Base-by-base conservation (phyloP, 768 basidiomycete species). In the Austroboletus festivus region DNA sequence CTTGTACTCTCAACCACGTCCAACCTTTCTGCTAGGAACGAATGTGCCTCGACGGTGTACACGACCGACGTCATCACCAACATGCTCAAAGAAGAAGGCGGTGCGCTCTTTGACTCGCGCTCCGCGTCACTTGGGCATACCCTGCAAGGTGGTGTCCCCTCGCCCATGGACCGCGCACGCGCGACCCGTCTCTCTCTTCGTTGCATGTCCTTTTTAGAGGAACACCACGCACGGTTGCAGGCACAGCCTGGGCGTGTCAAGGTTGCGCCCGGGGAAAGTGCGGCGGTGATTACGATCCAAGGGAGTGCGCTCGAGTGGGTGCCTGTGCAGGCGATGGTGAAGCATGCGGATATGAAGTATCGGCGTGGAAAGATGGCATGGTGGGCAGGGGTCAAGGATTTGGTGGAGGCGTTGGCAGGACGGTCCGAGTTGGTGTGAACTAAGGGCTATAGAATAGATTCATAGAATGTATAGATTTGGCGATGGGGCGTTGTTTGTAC, bases 121-220 rank as follows among this genome's bases (percentile, higher is more conserved):
- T 89, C 84, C 18, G 96, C 95, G n/a, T 88, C 92, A 1, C 81
- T 99, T 18, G 96, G 96, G 15, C 96, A 99, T 71, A 98, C 94
- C 5, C 73, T 99, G 3, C 96, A 99, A 62, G 96, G 96, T 8
- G 93, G 93, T 3, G 83, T 92, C 16, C 96, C 96, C 5, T 96
- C 95, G 1, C 96, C 96, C 0, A 78, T 90, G 58, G 96, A 98
- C 71, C 89, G 95, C 43, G 83, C 87, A 0, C 88, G 92, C 22
- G 96, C 92, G 3, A 85, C 88, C 7, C 86, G 96, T 26, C 79
- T 97, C 38, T 83, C 95, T 8, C 74, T 95, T 53, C 86, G 90
- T 58, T 95, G 91, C 72, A 93, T 99, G 90, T 73, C 83, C 28
- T 98, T 96, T 80, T 77, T 98, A 51, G 96, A 98, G 70, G 64